phyloP scores from a whole-genome alignment of 2,329 filamentous ascomycete species.

The Calonectria pseudoreteaudii region DNA sequence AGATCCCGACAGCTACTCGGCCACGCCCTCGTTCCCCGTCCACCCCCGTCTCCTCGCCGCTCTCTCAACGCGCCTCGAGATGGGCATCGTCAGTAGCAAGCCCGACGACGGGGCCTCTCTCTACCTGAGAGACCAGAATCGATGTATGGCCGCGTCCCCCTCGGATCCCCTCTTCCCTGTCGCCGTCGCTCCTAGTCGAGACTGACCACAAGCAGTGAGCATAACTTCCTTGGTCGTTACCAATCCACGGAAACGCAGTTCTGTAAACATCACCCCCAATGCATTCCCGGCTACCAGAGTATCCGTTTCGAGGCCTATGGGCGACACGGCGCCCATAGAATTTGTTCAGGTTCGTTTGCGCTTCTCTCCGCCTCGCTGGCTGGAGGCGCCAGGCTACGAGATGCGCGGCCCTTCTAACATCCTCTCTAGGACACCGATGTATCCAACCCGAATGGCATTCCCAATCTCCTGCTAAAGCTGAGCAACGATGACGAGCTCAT shows the following conservation, averaged over 20 bases:
- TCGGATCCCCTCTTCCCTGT: conserved; percentile 11
- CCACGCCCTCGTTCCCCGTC: conserved; percentile 34
- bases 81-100: conserved; percentile 94
- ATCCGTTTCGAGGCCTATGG: conserved; percentile 75
- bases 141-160: conserved; percentile 72
- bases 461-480: conserved; percentile 87
- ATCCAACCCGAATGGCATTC: conserved; percentile 59
- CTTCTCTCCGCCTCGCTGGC: conserved; percentile 24
- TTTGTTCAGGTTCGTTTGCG: conserved; percentile 83
- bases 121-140: conserved; percentile 90
- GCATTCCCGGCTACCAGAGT: conserved; percentile 86
- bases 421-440: conserved; percentile 79
- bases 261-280: conserved; percentile 86
- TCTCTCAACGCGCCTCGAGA: conserved; percentile 59
- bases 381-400: conserved; percentile 20
- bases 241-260: conserved; percentile 80
- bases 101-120: conserved; percentile 84
- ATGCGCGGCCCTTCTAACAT: conserved; percentile 34
- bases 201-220: conserved; percentile 71
- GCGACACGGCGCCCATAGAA: conserved; percentile 83
- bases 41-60: conserved; percentile 30
- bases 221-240: conserved; percentile 86
- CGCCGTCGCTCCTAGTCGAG: conserved; percentile 18
- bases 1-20: conserved; percentile 43
- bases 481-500: conserved; percentile 91